Percentiles rank a stretch among this genome's conserved stretches.
Conservation (phyloP, 1,284 basidiomycete genomes). For the Leccinum pachyderme region DNA sequence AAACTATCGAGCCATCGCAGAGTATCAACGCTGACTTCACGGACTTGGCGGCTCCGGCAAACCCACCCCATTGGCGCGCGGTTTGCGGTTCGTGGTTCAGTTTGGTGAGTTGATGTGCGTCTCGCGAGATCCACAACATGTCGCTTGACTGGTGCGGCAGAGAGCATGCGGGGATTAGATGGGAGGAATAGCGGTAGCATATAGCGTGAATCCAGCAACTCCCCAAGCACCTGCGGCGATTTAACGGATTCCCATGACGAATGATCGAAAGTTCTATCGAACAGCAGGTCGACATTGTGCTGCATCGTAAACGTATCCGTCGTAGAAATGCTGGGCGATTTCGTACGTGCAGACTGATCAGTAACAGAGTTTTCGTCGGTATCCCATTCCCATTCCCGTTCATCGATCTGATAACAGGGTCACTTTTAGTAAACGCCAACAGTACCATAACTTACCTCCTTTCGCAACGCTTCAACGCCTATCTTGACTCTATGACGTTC, state of each 20-base stretch:
- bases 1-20: slow-evolving; percentile 69
- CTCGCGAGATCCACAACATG: slow-evolving; percentile 36
- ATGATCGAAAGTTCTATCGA: slow-evolving; percentile 64
- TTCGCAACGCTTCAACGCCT: slow-evolving; percentile 75
- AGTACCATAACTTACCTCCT: slow-evolving; percentile 51
- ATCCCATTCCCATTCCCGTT: slow-evolving; percentile 50
- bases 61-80: slow-evolving; percentile 50
- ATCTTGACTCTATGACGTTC: slow-evolving; percentile 83
- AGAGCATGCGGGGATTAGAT: slow-evolving; percentile 71
- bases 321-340: slow-evolving; percentile 34
- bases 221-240: slow-evolving; percentile 80
- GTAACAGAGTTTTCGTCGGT: slow-evolving; percentile 35
- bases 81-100: slow-evolving; percentile 39
- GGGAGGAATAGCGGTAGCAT: slow-evolving; percentile 91
- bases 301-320: slow-evolving; percentile 42
- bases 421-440: slow-evolving; percentile 1
- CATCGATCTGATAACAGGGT: slow-evolving; percentile 49
- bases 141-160: slow-evolving; percentile 60
- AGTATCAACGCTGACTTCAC: slow-evolving; percentile 56
- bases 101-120: slow-evolving; percentile 28
- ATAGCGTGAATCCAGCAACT: slow-evolving; percentile 85
- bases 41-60: slow-evolving; percentile 53
- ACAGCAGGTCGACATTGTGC: slow-evolving; percentile 72
- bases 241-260: slow-evolving; percentile 73
- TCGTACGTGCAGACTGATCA: slow-evolving; percentile 25